phyloP scores from a whole-genome alignment of 2,329 filamentous ascomycete species.

The Cordyceps militaris region DNA sequence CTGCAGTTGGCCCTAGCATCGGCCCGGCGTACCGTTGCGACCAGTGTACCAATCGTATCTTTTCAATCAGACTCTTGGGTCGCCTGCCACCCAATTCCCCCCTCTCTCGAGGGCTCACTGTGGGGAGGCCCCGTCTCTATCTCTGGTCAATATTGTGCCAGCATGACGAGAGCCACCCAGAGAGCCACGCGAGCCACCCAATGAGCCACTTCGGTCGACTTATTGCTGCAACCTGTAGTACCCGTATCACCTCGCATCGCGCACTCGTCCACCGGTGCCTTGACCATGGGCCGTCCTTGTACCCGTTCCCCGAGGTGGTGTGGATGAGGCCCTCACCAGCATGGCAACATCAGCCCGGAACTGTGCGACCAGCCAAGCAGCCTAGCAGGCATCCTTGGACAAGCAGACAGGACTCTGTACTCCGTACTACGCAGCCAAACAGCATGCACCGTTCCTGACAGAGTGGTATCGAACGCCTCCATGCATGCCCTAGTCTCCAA shows the following conservation, averaged over 20 bases:
- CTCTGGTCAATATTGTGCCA: constrained; percentile 2
- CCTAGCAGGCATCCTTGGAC: neutral
- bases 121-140: neutral
- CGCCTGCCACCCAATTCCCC: neutral
- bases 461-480: constrained; percentile 9
- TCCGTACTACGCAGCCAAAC: too few species aligned
- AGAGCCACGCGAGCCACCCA: neutral
- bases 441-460: constrained; percentile 4
- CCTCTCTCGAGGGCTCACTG: constrained; percentile 8
- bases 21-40: constrained; percentile 8
- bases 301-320: constrained; percentile 4
- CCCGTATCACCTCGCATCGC: constrained; percentile 9
- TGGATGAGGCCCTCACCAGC: neutral
- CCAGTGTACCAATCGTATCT: constrained; percentile 3
- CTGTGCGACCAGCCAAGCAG: neutral
- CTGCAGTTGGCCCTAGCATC: constrained; percentile 7
- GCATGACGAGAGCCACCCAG: constrained; percentile 1
- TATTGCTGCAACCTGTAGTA: neutral
- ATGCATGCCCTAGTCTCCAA: neutral
- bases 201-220: too few species aligned
- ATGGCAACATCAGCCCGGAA: neutral
- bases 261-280: neutral
- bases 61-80: constrained; percentile 4
- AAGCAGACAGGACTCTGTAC: neutral
- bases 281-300: neutral